Conservation (phyloP, 2,329 filamentous ascomycete species). For the Berkeleyomyces basicola region DNA sequence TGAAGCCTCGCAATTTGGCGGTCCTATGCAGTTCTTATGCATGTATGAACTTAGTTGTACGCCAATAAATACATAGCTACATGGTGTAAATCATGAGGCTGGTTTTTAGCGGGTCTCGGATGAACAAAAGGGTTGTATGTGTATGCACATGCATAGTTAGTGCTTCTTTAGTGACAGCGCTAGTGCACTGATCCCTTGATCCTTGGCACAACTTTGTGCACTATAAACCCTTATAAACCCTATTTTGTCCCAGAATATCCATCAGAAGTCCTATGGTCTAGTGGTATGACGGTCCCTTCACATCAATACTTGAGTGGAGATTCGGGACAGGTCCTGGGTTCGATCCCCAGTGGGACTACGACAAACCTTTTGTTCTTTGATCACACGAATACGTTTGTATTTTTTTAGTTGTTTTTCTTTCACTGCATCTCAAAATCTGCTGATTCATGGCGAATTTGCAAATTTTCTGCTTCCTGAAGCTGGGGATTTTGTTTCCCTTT, state of each 20-base stretch:
- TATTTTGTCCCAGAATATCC: neutral
- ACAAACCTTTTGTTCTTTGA: too few species aligned
- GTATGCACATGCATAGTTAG: neutral
- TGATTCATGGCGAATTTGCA: too few species aligned
- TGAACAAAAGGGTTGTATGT: neutral
- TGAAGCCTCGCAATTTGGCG: neutral
- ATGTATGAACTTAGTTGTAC: neutral
- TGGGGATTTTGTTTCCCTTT: too few species aligned
- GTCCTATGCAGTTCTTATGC: neutral
- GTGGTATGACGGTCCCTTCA: slow-evolving; percentile 17
- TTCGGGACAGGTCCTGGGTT: slow-evolving; percentile 16
- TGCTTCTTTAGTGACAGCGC: neutral
- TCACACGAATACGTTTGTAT: too few species aligned
- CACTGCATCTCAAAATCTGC: too few species aligned
- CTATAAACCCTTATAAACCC: neutral
- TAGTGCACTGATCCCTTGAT: neutral
- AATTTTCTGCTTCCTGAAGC: too few species aligned
- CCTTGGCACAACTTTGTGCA: neutral
- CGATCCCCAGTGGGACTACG: slow-evolving; percentile 15
- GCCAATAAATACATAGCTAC: neutral
- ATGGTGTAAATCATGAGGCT: slow-evolving; percentile 1
- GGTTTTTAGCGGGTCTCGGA: neutral
- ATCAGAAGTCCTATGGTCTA: slow-evolving; percentile 15
- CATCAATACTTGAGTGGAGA: neutral
- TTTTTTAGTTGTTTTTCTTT: too few species aligned